These are phyloP conservation scores for Cadophora malorum DNA, from an alignment of 2,329 filamentous ascomycete species.

Conservation along the genomic window DNA sequence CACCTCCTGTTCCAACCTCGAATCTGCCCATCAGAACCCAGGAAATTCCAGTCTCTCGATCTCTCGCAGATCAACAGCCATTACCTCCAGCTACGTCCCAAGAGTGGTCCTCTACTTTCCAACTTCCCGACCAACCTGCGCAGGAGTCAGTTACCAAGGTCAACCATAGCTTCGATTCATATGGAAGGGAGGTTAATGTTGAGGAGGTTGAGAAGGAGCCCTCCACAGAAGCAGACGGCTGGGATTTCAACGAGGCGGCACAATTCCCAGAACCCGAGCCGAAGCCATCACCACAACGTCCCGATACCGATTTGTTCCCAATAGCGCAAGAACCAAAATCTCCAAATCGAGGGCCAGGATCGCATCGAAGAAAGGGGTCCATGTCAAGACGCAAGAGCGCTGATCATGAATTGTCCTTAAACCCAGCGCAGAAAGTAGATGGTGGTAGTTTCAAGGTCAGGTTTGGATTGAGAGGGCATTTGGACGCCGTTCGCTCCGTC, in stretches of 20 bases:
- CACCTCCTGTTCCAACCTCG: slow-evolving; percentile 55
- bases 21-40: slow-evolving; percentile 47
- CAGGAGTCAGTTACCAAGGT: slow-evolving; percentile 65
- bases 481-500: slow-evolving; percentile 91
- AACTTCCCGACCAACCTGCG: slow-evolving; percentile 40
- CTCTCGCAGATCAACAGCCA: slow-evolving; percentile 56
- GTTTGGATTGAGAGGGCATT: slow-evolving; percentile 88
- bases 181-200: slow-evolving; percentile 56
- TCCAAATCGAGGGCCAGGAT: slow-evolving; percentile 70
- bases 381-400: slow-evolving; percentile 73
- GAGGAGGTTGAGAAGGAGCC: slow-evolving; percentile 55
- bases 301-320: slow-evolving; percentile 88
- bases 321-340: slow-evolving; percentile 84
- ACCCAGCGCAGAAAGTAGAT: slow-evolving; percentile 67
- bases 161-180: slow-evolving; percentile 63
- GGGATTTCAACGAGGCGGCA: slow-evolving; percentile 90
- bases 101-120: slow-evolving; percentile 46
- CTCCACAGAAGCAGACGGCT: slow-evolving; percentile 71
- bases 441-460: slow-evolving; percentile 86
- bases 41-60: slow-evolving; percentile 58
- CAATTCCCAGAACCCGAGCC: slow-evolving; percentile 61
- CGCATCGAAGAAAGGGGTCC: slow-evolving; percentile 82
- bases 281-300: slow-evolving; percentile 65
- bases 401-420: slow-evolving; percentile 67
- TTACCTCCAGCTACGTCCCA: slow-evolving; percentile 49